These are phyloP conservation scores for Penicillium roqueforti DNA, from an alignment of 495 filamentous ascomycete genomes.

Conservation along the genomic window DNA sequence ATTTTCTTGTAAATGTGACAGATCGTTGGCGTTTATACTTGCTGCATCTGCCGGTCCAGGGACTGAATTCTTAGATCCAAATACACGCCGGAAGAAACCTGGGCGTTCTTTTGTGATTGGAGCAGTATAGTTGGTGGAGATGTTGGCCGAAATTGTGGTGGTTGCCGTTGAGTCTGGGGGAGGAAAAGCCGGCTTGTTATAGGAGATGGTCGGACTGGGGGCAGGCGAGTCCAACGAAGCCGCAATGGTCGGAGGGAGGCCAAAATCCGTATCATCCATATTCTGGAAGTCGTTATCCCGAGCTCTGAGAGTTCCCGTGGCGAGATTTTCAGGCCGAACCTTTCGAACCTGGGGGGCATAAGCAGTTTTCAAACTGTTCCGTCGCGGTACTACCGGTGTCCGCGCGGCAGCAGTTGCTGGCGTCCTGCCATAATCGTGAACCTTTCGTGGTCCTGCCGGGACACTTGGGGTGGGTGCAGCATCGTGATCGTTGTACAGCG, in stretches of 20 bases:
- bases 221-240: slow-evolving; percentile 41
- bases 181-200: slow-evolving; percentile 43
- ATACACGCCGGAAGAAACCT: slow-evolving; percentile 91
- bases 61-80: slow-evolving; percentile 52
- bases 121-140: slow-evolving; percentile 1
- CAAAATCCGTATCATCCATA: slow-evolving; percentile 28
- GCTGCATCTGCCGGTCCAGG: slow-evolving; percentile 20
- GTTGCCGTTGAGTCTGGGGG: slow-evolving; percentile 26
- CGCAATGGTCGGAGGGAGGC: slow-evolving; percentile 28
- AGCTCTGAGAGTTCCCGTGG: slow-evolving; percentile 32
- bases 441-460: slow-evolving; percentile 68
- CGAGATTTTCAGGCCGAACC: slow-evolving; percentile 36
- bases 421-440: slow-evolving; percentile 35
- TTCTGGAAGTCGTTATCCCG: slow-evolving; percentile 29
- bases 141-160: slow-evolving; percentile 16
- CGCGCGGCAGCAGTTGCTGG: slow-evolving; percentile 45
- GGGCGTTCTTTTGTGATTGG: slow-evolving; percentile 58
- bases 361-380: slow-evolving; percentile 62
- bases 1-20: slow-evolving; percentile 27
- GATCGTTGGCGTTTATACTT: slow-evolving; percentile 16
- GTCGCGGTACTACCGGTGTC: slow-evolving; percentile 44
- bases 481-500: slow-evolving; percentile 58
- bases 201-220: slow-evolving; percentile 52
- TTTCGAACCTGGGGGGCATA: slow-evolving; percentile 41
- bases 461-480: slow-evolving; percentile 87